These are phyloP conservation scores for Pyricularia grisea DNA, from an alignment of 2,329 filamentous ascomycete species.

Conservation along the genomic window DNA sequence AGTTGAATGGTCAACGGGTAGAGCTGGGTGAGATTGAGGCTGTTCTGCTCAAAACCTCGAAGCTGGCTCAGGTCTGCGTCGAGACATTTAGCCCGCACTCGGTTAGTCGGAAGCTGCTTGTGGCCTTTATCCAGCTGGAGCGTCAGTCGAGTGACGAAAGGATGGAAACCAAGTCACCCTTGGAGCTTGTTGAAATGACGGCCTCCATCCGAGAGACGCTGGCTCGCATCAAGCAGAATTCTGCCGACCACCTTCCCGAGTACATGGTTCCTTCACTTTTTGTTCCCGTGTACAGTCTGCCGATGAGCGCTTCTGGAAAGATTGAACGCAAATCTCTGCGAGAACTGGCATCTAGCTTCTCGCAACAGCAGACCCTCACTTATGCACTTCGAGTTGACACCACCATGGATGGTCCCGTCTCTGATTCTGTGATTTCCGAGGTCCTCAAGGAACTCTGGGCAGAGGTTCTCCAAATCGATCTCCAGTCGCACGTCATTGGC, in stretches of 20 bases:
- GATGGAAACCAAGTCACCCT: not conserved
- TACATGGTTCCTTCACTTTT: slow-evolving; percentile 17
- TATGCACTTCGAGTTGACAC: not conserved
- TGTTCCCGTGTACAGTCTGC: slow-evolving; percentile 12
- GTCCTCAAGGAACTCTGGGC: slow-evolving; percentile 9
- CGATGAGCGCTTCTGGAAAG: slow-evolving; percentile 16
- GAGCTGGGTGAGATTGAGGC: slow-evolving; percentile 3
- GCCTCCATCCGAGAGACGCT: not conserved
- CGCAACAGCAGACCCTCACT: not conserved
- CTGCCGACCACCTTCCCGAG: slow-evolving; percentile 9
- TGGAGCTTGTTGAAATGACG: not conserved
- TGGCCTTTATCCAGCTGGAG: not conserved
- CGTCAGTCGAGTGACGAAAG: not conserved
- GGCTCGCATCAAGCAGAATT: slow-evolving; percentile 6
- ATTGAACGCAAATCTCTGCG: slow-evolving; percentile 9
- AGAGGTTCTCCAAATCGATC: slow-evolving; percentile 8
- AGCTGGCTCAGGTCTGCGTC: not conserved
- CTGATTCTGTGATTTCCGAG: not conserved
- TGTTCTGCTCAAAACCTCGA: not conserved
- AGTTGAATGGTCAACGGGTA: slow-evolving; percentile 10
- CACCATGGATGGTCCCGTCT: slow-evolving; percentile 3
- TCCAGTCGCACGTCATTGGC: slow-evolving; percentile 1
- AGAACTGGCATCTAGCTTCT: slow-evolving; percentile 6
- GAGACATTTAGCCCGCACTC: not conserved
- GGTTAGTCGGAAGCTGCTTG: not conserved